Conservation (phyloP, 192 early-diverging fungal genomes). For the Mortierella alpina region DNA sequence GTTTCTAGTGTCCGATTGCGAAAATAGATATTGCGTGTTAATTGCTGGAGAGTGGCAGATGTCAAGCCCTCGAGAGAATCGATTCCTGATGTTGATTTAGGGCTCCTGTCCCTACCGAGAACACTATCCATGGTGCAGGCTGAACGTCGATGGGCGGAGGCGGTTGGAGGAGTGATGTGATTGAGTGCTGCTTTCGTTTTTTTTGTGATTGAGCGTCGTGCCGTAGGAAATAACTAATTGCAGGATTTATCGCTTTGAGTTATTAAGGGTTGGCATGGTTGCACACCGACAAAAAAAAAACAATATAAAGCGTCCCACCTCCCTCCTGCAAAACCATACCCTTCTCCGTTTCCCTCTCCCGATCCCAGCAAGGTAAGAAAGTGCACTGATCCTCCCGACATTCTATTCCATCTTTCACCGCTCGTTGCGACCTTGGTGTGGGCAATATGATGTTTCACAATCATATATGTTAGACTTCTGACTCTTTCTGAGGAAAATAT, state of each 20-base stretch:
- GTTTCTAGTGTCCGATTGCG: constrained; percentile 41
- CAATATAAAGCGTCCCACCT: not conserved
- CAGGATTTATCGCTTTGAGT: no score
- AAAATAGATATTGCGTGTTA: not conserved
- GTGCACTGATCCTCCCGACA: not conserved
- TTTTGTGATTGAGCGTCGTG: no score
- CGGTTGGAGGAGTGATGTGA: no score
- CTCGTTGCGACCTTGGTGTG: not conserved
- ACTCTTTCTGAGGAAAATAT: constrained; percentile 42
- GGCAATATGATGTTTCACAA: constrained; percentile 51
- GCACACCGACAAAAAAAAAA: not conserved
- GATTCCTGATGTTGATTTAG: not conserved
- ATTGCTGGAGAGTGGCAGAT: not conserved
- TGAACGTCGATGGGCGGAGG: no score
- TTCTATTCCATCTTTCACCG: not conserved
- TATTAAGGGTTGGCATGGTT: no score
- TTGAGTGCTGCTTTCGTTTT: no score
- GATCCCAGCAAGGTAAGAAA: constrained; percentile 10
- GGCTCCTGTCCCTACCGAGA: constrained; percentile 21
- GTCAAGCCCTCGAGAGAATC: not conserved
- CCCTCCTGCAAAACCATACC: not conserved
- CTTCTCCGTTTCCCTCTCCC: not conserved
- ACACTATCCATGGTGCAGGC: constrained; percentile 33
- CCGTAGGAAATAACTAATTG: no score
- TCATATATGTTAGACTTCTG: constrained; percentile 50